These are phyloP conservation scores for Thelephora aurantiotincta DNA, from an alignment of 768 basidiomycete species.

Conservation along the genomic window DNA sequence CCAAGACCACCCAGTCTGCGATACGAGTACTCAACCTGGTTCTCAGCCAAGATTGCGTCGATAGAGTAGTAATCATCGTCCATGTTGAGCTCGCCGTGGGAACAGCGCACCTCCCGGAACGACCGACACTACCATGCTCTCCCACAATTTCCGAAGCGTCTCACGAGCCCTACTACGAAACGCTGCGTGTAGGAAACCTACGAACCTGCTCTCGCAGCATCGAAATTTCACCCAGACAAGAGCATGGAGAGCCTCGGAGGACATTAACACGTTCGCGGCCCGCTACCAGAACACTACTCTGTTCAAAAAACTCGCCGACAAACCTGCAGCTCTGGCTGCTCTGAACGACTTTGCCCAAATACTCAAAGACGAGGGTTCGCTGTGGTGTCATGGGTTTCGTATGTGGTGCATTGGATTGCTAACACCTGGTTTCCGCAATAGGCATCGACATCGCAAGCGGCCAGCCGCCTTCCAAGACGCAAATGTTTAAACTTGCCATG, in stretches of 20 bases:
- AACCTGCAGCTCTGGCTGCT: constrained; percentile 4
- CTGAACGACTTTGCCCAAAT: constrained; percentile 4
- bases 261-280: background rate
- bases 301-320: constrained; percentile 3
- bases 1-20: background rate
- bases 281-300: background rate
- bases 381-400: background rate
- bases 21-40: constrained; percentile 43
- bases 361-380: constrained; percentile 10
- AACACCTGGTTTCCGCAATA: constrained; percentile 11
- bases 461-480: constrained; percentile 30
- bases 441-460: constrained; percentile 34
- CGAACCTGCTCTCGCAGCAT: background rate
- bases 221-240: background rate
- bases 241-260: constrained; percentile 5
- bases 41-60: constrained; percentile 83
- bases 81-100: constrained; percentile 30
- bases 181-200: background rate
- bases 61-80: constrained; percentile 89
- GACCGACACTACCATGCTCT: background rate
- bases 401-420: background rate
- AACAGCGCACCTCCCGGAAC: background rate
- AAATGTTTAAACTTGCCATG: constrained; percentile 39
- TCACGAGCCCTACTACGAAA: background rate
- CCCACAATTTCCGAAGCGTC: background rate